Percentiles rank a stretch among this genome's conserved stretches.
phyloP scores from a whole-genome alignment of 371 early-diverging fungal genomes.

The Chytridiales sp. region DNA sequence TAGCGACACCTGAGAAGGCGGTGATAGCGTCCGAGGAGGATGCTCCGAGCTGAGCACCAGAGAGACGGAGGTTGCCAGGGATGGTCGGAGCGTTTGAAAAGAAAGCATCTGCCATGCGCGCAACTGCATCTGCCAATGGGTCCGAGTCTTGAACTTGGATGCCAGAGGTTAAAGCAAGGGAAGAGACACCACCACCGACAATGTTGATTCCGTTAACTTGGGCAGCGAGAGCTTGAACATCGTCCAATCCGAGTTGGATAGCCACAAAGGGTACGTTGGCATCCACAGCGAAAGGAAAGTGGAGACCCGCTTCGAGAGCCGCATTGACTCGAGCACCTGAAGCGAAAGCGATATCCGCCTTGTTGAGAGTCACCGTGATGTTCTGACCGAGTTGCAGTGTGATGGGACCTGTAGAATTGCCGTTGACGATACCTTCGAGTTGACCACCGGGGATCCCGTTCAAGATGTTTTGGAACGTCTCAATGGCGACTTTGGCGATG shows the following conservation, averaged over 20 bases:
- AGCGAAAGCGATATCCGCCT: slow-evolving; percentile 17
- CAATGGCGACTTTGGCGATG: slow-evolving; percentile 1
- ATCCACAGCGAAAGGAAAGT: slow-evolving; percentile 23
- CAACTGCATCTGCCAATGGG: slow-evolving; percentile 21
- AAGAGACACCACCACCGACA: slow-evolving; percentile 12
- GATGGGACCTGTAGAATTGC: neutral
- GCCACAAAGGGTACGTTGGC: slow-evolving; percentile 34
- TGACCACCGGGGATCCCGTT: slow-evolving; percentile 11
- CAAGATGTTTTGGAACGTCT: neutral
- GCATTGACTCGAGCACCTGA: slow-evolving; percentile 16
- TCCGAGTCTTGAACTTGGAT: slow-evolving; percentile 25
- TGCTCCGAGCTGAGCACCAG: neutral
- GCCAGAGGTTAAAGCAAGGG: slow-evolving; percentile 8
- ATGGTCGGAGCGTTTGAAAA: slow-evolving; percentile 8
- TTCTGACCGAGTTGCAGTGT: slow-evolving; percentile 7
- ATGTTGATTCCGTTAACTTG: slow-evolving; percentile 19
- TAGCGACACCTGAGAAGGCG: neutral
- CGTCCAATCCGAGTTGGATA: slow-evolving; percentile 24
- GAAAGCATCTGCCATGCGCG: slow-evolving; percentile 21
- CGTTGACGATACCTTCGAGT: neutral
- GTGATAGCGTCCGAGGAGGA: slow-evolving; percentile 5
- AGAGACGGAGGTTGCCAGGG: slow-evolving; percentile 8
- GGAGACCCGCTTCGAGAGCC: slow-evolving; percentile 11
- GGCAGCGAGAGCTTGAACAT: slow-evolving; percentile 2
- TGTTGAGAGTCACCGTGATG: slow-evolving; percentile 15